Evolutionary conservation across 1,284 basidiomycete species (phyloP), one percentile per base, ranked within the genome.

Genomic region (Termitomyces sp.): DNA sequence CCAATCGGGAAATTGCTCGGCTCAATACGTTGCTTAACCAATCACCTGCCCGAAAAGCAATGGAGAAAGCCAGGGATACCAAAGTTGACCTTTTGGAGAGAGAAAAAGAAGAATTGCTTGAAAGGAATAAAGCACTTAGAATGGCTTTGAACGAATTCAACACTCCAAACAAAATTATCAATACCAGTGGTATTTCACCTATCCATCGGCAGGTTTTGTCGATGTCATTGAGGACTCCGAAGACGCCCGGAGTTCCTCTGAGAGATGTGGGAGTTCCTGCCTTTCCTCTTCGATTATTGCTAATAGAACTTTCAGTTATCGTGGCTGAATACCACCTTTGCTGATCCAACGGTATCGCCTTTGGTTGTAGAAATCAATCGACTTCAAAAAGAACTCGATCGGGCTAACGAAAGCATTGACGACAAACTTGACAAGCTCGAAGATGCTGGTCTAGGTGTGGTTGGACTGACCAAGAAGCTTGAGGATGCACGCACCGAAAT

Each of bases 351-450:
- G 7, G 67, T 78, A 2, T 73, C 82, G 13, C 84, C 83, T 40
- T 69, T 90, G 24, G 60, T 89, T 19, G 70, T 75, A 7, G 86
- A 90, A 66, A 85, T 90, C 49, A 74, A 71, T 39, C 79, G 84
- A 26, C 69, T 90, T 49, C 86, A 90, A 60, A 72, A 73, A 12
- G 83, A 92, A 59, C 81, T 94, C 17, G 84, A 88, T 58, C 74
- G 67, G 1, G 90, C 90, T 3, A 92, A 93, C 67, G 82, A 88
- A 41, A 87, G 81, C 62, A 88, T 94, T 48, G 91, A 94, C 62
- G 84, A 90, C 62, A 92, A 92, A 67, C 76, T 94, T 8, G 88
- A 90, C 65, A 83, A 86, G 55, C 82, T 94, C 5, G 87, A 90
- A 63, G 83, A 90, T 55, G 86, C 87, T 2, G 90, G 89, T 1